Conservation (phyloP, 306 rosid genomes). For the Sindora glabra region DNA sequence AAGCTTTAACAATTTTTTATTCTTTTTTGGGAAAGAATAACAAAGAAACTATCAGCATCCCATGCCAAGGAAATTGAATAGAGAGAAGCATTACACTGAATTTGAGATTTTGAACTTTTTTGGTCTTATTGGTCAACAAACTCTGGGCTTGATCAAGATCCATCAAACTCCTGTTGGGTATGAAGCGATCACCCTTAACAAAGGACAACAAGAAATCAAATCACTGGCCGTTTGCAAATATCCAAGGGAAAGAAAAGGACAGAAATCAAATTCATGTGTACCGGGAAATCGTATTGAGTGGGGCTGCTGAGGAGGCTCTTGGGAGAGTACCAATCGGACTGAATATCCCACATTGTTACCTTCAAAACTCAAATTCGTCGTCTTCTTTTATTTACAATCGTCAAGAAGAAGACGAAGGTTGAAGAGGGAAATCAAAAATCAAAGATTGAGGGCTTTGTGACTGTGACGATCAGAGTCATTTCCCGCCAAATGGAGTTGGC, state of each 20-base stretch:
- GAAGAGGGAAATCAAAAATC: not conserved
- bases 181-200: constrained; percentile 71
- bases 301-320: constrained; percentile 48
- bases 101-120: constrained; percentile 13
- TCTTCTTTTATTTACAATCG: not conserved
- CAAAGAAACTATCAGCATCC: not conserved
- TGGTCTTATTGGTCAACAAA: constrained; percentile 52
- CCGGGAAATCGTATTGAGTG: constrained; percentile 55
- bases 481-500: constrained; percentile 33
- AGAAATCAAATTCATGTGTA: not conserved
- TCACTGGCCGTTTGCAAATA: not conserved
- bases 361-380: not conserved
- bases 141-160: constrained; percentile 89
- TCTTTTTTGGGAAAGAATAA: not conserved
- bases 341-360: constrained; percentile 44
- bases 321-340: constrained; percentile 67
- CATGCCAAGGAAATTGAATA: no score
- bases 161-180: constrained; percentile 88
- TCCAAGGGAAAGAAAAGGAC: not conserved
- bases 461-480: not conserved
- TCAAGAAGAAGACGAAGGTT: not conserved
- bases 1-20: no score
- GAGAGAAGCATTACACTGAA: no score
- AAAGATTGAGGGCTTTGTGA: not conserved
- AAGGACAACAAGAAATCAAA: not conserved